Evolutionary conservation across 257 asterid species (phyloP).

Genomic region (Solanum chaucha): DNA sequence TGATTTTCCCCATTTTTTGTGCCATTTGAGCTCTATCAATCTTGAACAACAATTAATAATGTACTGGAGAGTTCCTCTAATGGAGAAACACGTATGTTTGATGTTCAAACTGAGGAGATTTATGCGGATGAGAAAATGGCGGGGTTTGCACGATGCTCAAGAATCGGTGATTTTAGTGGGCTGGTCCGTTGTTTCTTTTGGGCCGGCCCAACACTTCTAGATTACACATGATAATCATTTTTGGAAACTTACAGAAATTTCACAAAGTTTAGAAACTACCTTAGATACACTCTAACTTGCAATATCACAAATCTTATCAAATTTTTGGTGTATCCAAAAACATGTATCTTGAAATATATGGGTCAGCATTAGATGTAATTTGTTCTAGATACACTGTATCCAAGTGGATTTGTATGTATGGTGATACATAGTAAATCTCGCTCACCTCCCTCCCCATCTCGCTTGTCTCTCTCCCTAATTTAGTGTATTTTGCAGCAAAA

Average conservation of each 20-base stretch:
- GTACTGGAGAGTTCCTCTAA: background rate
- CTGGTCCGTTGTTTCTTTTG: background rate
- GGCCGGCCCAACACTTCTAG: background rate
- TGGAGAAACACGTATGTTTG: background rate
- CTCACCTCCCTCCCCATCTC: background rate
- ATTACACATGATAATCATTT: background rate
- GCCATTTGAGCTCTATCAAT: background rate
- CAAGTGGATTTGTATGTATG: no score
- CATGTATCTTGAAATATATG: background rate
- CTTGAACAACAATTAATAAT: background rate
- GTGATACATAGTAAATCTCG: no score
- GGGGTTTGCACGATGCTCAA: background rate
- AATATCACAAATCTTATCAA: no score
- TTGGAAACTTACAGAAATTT: background rate
- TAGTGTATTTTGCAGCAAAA: no score
- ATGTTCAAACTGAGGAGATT: background rate
- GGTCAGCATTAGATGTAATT: background rate
- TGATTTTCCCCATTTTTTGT: background rate
- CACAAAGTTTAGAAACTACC: background rate
- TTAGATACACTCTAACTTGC: no score
- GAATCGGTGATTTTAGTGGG: background rate
- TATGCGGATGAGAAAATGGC: slow-evolving; percentile 14
- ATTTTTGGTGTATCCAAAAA: background rate
- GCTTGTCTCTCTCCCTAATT: background rate
- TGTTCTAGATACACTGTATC: no score